Evolutionary conservation across 139 green algal genomes (phyloP).

Genomic region (Volvox africanus): DNA sequence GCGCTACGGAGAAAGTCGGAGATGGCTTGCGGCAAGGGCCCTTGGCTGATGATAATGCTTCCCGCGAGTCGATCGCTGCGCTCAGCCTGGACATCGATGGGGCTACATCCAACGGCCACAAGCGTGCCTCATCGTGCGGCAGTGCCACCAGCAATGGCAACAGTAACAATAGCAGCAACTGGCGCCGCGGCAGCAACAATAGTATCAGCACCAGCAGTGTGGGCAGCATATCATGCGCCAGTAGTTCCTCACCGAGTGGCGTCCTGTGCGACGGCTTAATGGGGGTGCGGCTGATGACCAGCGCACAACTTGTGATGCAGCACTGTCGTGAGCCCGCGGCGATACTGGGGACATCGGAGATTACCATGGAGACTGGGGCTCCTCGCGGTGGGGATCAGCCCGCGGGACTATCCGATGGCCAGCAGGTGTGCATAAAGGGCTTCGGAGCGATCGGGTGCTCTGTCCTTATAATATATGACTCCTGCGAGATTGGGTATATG

Average conservation of each 20-base stretch:
- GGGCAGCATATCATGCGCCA: too few species aligned
- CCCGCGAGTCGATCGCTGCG: too few species aligned
- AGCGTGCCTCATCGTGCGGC: not conserved
- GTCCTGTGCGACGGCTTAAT: not conserved
- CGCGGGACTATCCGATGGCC: not conserved
- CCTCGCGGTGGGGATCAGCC: not conserved
- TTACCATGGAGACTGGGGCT: not conserved
- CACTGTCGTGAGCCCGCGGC: not conserved
- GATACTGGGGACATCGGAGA: not conserved
- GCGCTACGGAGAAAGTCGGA: not conserved
- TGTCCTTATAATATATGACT: not conserved
- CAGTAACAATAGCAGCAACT: not conserved
- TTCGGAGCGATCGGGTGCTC: not conserved
- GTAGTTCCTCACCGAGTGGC: not conserved
- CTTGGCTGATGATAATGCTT: too few species aligned
- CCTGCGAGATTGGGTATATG: not conserved
- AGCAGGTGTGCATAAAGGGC: not conserved
- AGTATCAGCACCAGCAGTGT: not conserved
- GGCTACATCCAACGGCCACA: not conserved
- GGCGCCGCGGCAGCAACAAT: not conserved
- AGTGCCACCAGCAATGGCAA: not conserved
- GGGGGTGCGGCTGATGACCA: slow-evolving; percentile 25
- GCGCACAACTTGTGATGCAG: not conserved
- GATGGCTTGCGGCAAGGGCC: too few species aligned
- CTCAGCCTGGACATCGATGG: not conserved